A percentile compares a stretch with the other conserved stretches of the same genome.
These are phyloP conservation scores for Theileria equi DNA, from an alignment of 169 alveolate genomes.

Conservation along the genomic window DNA sequence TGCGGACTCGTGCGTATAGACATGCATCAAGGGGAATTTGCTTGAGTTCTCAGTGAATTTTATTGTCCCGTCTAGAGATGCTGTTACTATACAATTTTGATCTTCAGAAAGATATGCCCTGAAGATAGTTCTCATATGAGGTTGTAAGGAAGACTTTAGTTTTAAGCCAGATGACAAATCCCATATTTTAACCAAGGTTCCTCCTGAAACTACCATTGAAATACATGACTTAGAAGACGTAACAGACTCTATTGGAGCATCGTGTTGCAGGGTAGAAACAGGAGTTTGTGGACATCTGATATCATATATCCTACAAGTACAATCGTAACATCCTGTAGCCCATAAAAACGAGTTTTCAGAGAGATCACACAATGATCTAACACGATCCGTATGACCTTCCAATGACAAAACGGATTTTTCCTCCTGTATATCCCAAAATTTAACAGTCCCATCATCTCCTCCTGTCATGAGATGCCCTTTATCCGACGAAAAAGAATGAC, in stretches of 20 bases:
- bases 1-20: constrained; percentile 25
- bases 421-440: constrained; percentile 45
- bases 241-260: constrained; percentile 45
- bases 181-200: constrained; percentile 36
- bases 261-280: constrained; percentile 32
- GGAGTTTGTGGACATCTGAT: constrained; percentile 25
- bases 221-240: constrained; percentile 13
- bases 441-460: constrained; percentile 51
- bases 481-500: constrained; percentile 23
- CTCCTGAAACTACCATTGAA: constrained; percentile 39
- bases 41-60: constrained; percentile 12
- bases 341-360: constrained; percentile 23
- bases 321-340: constrained; percentile 60
- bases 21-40: constrained; percentile 11
- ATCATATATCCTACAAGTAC: constrained; percentile 37
- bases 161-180: constrained; percentile 41
- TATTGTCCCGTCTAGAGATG: constrained; percentile 60
- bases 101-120: constrained; percentile 31
- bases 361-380: constrained; percentile 22
- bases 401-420: constrained; percentile 18
- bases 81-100: constrained; percentile 12
- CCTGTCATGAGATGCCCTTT: constrained; percentile 52
- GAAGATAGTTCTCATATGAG: constrained; percentile 41
- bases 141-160: constrained; percentile 14
- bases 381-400: constrained; percentile 38